phyloP scores from a whole-genome alignment of 768 basidiomycete species.

The Sporobolomyces phaffii region DNA sequence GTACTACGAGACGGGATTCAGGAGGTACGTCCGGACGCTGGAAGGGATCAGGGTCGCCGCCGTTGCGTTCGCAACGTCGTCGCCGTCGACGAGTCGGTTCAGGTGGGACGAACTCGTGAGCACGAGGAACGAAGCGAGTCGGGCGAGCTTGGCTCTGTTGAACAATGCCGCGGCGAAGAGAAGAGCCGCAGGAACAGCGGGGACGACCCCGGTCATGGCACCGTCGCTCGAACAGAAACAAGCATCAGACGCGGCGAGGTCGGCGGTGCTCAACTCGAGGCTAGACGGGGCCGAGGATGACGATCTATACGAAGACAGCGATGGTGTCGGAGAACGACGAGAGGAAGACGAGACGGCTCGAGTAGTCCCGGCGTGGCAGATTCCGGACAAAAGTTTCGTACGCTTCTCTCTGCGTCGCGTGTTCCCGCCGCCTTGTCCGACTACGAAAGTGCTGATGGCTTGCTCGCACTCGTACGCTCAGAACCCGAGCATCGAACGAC shows the following conservation, averaged over 20 bases:
- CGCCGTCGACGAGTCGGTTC: conserved; percentile 44
- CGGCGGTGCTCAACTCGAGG: background rate
- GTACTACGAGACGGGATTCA: conserved; percentile 92
- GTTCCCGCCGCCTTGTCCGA: background rate
- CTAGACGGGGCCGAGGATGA: conserved; percentile 6
- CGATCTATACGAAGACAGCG: background rate
- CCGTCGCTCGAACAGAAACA: too few relatives aligned
- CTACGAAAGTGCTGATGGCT: too few relatives aligned
- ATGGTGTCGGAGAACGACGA: background rate
- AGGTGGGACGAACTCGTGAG: conserved; percentile 30
- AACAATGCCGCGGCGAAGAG: conserved; percentile 9
- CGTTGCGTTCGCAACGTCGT: too few relatives aligned
- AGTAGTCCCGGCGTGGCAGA: conserved; percentile 68
- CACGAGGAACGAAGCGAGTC: background rate
- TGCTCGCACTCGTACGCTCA: too few relatives aligned
- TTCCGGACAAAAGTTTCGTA: conserved; percentile 69
- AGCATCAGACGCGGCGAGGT: too few relatives aligned
- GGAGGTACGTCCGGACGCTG: conserved; percentile 78
- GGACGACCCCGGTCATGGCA: background rate
- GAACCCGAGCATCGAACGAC: conserved; percentile 77
- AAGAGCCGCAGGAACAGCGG: background rate
- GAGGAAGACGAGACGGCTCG: background rate
- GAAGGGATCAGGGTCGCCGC: conserved; percentile 74
- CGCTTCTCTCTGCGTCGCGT: background rate
- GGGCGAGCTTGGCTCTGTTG: conserved; percentile 21